Evolutionary conservation across 805 yeast genomes (phyloP), one percentile per base, ranked within the genome.

Genomic region (Zygosaccharomyces lentus): DNA sequence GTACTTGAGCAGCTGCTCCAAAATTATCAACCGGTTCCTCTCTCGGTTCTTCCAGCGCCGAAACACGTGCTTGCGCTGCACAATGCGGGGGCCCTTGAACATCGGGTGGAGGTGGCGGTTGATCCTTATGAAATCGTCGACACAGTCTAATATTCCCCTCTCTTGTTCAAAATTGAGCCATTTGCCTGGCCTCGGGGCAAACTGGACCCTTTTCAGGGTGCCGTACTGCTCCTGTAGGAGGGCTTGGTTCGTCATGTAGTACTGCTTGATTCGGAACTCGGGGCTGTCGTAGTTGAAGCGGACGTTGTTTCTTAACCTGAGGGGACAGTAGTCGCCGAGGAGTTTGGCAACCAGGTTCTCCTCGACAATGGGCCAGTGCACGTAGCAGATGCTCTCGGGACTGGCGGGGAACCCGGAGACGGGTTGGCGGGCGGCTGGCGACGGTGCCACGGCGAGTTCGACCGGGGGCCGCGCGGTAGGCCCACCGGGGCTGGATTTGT

Each of bases 31-130:
- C 25, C 47, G 29, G 10, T 47, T 40, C 25, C 45, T 43, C 16
- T 41, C 50, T 12, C 42, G 37, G 21, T 47, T 47, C 17, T 30
- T 31, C 50, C 50, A 47, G 8, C 47, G 46, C 19, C 50, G 40
- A 25, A 47, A 27, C 21, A 47, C 6, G 31, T 47, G 47, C 24
- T 36, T 43, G 10, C 50, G 47, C 13, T 37, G 43, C 9, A 43
- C 44, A 10, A 45, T 44, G 29, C 47, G 32, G 10, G 45, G 37
- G 24, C 50, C 47, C 32, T 42, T 39, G 37, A 34, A 47, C 34
- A 47, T 35, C 12, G 50, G 47, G 10, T 36, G 29, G 9, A 43
- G 45, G n/a, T 39, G 37, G 9, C 32, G 38, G 27, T 47, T 47
- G 26, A 45, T 38, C 7, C 34, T 34, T n/a, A 47, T 39, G 34